Base-by-base conservation (phyloP, 495 filamentous ascomycete genomes). In the Annulohypoxylon maeteangense region DNA sequence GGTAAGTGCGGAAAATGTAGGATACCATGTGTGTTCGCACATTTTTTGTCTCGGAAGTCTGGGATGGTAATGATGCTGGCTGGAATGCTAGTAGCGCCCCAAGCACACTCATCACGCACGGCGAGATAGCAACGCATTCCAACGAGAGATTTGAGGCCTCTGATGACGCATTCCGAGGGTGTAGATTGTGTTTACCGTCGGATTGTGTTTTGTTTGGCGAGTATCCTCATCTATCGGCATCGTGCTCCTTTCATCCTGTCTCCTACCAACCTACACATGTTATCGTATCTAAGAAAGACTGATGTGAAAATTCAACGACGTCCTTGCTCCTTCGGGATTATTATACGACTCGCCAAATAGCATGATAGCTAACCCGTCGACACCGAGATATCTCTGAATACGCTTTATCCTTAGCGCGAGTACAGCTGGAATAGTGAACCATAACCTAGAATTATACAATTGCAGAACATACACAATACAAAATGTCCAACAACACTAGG, bases 91-190 rank as follows among this genome's bases (percentile, higher is more conserved):
- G 1, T 16, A 45, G 23, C 31, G 36, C 22, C 29, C 29, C 12
- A 40, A 62, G 27, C 40, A 34, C 18, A 50, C 44, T 16, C 38
- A 25, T 10, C 50, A 16, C n/a, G 47, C 47, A 58, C 14, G 18
- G 1, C 1, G 7, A 23, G 56, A 48, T 38, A 40, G 69, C 70
- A 71, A 78, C 74, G 68, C 75, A 78, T 78, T 78, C 75, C 63
- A 71, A 25, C 11, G n/a, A 29, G 42, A 36, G 16, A 38, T 60
- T 42, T n/a, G 18, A 25, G 20, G 4, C 59, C 45, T 44, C 51
- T 5, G 16, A 71, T 71, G 67, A 67, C 70, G 65, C 70, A 73
- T 73, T 68, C 70, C 53, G 60, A 29, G 59, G 22, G 27, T 22
- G 18, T 29, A 32, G 40, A 10, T 14, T 50, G 40, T 68, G 65